These are phyloP conservation scores for Eutypa lata DNA, from an alignment of 2,329 filamentous ascomycete species.

Conservation along the genomic window DNA sequence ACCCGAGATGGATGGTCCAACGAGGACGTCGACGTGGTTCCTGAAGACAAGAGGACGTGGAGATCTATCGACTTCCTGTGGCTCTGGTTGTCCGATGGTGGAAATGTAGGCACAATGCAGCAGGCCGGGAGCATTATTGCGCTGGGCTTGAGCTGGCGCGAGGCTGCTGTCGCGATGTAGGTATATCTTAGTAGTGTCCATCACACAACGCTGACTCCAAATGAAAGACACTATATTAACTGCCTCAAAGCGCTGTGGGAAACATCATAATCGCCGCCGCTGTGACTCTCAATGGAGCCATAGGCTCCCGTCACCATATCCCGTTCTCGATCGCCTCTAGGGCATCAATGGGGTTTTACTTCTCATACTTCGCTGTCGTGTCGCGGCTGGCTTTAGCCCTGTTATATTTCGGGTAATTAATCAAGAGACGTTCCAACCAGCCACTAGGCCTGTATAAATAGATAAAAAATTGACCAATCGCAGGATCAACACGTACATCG, in stretches of 20 bases:
- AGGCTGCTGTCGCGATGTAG: constrained; percentile 19
- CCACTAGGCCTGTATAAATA: too few species aligned
- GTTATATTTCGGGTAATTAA: constrained; percentile 3
- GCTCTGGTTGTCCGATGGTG: constrained; percentile 19
- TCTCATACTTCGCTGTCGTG: constrained; percentile 5
- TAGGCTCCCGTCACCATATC: constrained; percentile 7
- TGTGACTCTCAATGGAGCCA: constrained; percentile 6
- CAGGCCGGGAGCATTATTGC: constrained; percentile 18
- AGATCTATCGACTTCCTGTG: constrained; percentile 16
- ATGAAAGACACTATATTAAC: not conserved
- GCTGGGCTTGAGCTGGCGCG: constrained; percentile 20
- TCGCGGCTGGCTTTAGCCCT: constrained; percentile 2
- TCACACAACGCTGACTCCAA: not conserved
- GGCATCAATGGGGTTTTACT: constrained; percentile 7
- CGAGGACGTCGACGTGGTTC: constrained; percentile 14
- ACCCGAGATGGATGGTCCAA: constrained; percentile 12
- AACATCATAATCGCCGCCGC: constrained; percentile 4
- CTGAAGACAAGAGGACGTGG: constrained; percentile 11
- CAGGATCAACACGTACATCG: constrained; percentile 5
- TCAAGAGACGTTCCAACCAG: not conserved
- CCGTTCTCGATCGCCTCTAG: constrained; percentile 4
- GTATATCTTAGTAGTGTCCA: not conserved
- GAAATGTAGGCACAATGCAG: constrained; percentile 22
- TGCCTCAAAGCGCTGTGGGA: constrained; percentile 1
- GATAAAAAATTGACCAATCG: not conserved